A percentile compares a stretch with the other conserved stretches of the same genome.
phyloP scores from a whole-genome alignment of 2,329 filamentous ascomycete species.

The Botrytis deweyae region DNA sequence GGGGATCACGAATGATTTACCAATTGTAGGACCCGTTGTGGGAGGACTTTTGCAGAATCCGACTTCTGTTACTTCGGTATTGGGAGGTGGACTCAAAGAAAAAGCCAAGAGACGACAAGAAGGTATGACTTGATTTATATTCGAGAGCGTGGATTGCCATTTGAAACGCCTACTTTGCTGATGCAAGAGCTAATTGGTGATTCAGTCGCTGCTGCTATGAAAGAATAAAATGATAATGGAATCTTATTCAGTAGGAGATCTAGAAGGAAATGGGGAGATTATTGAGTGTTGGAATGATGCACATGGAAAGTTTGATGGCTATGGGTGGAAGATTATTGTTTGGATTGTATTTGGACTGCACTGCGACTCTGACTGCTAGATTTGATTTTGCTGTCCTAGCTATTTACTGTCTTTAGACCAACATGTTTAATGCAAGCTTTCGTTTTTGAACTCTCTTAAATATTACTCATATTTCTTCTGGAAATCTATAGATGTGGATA shows the following conservation, averaged over 20 bases:
- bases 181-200: not conserved
- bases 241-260: too few relatives aligned
- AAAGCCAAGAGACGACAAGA: not conserved
- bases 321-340: not conserved
- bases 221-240: not conserved
- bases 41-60: not conserved
- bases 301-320: not conserved
- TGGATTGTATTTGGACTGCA: not conserved
- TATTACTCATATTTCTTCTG: not conserved
- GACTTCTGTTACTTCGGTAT: not conserved
- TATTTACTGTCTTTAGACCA: not conserved
- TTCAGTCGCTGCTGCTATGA: not conserved
- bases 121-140: not conserved
- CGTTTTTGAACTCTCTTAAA: not conserved
- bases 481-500: not conserved
- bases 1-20: not conserved
- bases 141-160: too few relatives aligned
- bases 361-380: not conserved
- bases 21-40: not conserved
- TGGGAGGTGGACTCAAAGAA: not conserved
- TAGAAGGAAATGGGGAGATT: not conserved
- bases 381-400: not conserved
- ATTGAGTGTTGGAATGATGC: not conserved
- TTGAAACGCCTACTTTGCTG: accelerated
- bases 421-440: not conserved